A percentile compares a stretch with the other conserved stretches of the same genome.
Evolutionary conservation across 176 grass and related monocot species (phyloP).

Genomic region (Areca catechu): DNA sequence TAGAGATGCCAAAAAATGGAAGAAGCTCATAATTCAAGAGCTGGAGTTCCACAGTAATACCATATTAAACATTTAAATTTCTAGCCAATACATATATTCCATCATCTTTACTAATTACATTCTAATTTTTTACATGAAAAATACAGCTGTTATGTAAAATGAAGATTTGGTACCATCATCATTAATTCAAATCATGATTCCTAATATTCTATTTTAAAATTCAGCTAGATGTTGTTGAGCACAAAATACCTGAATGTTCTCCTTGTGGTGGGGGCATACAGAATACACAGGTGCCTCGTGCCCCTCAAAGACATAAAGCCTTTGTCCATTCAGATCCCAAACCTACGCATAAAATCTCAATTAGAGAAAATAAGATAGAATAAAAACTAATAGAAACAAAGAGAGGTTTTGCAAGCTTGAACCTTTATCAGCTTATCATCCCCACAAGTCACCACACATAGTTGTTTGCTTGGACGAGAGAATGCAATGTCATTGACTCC

Average conservation of each 20-base stretch:
- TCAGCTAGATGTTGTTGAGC: conserved; percentile 3
- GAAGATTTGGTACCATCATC: too few relatives aligned
- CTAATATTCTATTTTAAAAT: too few relatives aligned
- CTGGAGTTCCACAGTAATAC: too few relatives aligned
- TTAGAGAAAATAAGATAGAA: conserved; percentile 18
- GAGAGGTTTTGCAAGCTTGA: conserved; percentile 10
- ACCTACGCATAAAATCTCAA: conserved; percentile 38
- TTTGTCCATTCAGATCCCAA: conserved; percentile 85
- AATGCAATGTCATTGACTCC: conserved; percentile 97
- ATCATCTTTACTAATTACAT: too few relatives aligned
- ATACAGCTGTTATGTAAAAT: too few relatives aligned
- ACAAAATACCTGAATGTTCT: conserved; percentile 72
- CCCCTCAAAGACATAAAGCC: conserved; percentile 73
- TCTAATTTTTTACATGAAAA: too few relatives aligned
- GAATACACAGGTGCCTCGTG: conserved; percentile 95
- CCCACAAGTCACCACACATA: conserved; percentile 89
- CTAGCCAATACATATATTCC: too few relatives aligned
- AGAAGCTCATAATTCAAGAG: too few relatives aligned
- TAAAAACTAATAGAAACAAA: too few relatives aligned
- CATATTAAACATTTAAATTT: too few relatives aligned
- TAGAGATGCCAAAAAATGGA: too few relatives aligned
- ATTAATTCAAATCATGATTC: too few relatives aligned
- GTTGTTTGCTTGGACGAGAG: conserved; percentile 68
- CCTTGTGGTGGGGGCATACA: conserved; percentile 87
- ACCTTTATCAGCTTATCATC: conserved; percentile 97